phyloP scores from a whole-genome alignment of 768 basidiomycete species.

The Lentinula aciculospora region DNA sequence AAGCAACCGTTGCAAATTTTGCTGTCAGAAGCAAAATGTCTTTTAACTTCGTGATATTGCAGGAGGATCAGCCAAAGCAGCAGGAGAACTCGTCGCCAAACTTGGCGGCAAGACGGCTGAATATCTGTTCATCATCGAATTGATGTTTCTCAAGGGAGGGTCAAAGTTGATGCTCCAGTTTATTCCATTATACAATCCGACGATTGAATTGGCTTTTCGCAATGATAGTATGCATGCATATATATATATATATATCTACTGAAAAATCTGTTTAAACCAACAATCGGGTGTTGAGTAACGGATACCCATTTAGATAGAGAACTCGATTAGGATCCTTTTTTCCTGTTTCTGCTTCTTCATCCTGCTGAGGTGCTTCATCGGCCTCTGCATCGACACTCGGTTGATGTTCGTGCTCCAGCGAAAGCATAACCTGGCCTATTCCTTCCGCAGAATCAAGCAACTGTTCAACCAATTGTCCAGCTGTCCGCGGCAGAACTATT shows the following conservation, averaged over 20 bases:
- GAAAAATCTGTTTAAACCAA: constrained; percentile 37
- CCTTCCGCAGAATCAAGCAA: constrained; percentile 51
- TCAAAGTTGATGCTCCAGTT: constrained; percentile 78
- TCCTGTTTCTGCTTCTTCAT: constrained; percentile 13
- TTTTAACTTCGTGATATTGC: constrained; percentile 3
- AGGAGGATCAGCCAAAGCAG: constrained; percentile 94
- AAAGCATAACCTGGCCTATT: constrained; percentile 44
- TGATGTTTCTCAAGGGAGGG: constrained; percentile 67
- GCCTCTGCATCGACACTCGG: constrained; percentile 19
- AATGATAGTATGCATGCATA: too few species aligned
- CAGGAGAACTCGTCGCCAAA: constrained; percentile 81
- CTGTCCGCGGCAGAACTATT: constrained; percentile 48
- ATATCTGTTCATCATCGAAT: constrained; percentile 91
- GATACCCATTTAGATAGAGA: constrained; percentile 72
- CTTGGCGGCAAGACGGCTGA: constrained; percentile 83
- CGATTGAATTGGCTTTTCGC: constrained; percentile 33
- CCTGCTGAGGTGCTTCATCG: constrained; percentile 17
- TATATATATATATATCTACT: too few species aligned
- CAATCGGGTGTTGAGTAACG: constrained; percentile 71
- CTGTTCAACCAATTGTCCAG: constrained; percentile 46
- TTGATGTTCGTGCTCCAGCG: constrained; percentile 35
- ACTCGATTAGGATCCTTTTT: constrained; percentile 39
- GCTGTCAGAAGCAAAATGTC: background rate
- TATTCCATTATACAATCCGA: constrained; percentile 85
- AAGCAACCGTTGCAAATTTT: constrained; percentile 13